Conservation (phyloP, 805 yeast genomes). For the Wickerhamomyces bisporus region DNA sequence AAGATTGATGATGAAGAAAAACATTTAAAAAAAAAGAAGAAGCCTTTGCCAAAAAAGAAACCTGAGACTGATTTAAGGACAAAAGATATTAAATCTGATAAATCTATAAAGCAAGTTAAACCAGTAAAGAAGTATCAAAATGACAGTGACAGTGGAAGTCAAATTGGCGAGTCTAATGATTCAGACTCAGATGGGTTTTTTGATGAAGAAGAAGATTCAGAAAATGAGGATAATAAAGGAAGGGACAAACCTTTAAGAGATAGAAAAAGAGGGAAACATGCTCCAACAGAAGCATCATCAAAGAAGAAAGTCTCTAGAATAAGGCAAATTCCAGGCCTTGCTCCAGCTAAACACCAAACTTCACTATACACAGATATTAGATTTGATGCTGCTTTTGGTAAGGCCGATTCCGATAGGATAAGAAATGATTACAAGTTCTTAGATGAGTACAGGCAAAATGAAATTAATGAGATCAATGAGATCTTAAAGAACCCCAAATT, state of each 20-base stretch:
- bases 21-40: slow-evolving; percentile 3
- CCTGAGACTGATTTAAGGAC: not conserved
- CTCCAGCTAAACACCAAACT: slow-evolving; percentile 32
- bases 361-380: slow-evolving; percentile 71
- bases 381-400: slow-evolving; percentile 87
- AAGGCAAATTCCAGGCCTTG: slow-evolving; percentile 71
- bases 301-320: slow-evolving; percentile 65
- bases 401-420: slow-evolving; percentile 61
- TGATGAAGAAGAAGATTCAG: slow-evolving; percentile 29
- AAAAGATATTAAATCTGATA: not conserved
- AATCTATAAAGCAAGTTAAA: slow-evolving; percentile 3
- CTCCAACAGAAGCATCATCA: slow-evolving; percentile 77
- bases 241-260: slow-evolving; percentile 10
- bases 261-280: slow-evolving; percentile 62
- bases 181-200: slow-evolving; percentile 30
- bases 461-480: slow-evolving; percentile 54
- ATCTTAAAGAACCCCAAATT: slow-evolving; percentile 50
- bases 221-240: slow-evolving; percentile 19
- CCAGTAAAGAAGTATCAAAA: slow-evolving; percentile 14
- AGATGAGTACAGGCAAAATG: slow-evolving; percentile 78
- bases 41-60: slow-evolving; percentile 1
- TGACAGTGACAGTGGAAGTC: slow-evolving; percentile 11
- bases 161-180: slow-evolving; percentile 15
- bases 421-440: slow-evolving; percentile 79
- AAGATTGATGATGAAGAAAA: slow-evolving; percentile 25